Conservation (phyloP, 495 filamentous ascomycete genomes). For the Penicillium riverlandense region DNA sequence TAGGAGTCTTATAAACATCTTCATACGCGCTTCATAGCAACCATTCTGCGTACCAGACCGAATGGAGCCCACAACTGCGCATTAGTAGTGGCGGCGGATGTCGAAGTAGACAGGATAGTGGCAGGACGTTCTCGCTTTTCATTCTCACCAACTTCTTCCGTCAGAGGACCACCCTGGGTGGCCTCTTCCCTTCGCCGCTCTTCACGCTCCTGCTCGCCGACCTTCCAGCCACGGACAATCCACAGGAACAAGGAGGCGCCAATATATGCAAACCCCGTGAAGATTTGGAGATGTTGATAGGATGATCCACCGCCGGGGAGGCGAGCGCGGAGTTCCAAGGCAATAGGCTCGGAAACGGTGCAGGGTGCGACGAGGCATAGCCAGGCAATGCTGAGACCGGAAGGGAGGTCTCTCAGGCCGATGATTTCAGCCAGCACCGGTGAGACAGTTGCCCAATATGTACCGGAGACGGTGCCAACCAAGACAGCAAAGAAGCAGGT, state of each 20-base stretch:
- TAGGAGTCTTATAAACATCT: neutral
- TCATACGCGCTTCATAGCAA: constrained; percentile 28
- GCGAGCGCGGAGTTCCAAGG: constrained; percentile 52
- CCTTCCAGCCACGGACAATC: constrained; percentile 49
- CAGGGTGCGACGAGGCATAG: constrained; percentile 62
- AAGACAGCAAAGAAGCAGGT: constrained; percentile 66
- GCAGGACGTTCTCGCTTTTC: constrained; percentile 12
- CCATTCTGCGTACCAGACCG: constrained; percentile 24
- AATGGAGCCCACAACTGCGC: constrained; percentile 19
- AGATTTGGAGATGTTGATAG: constrained; percentile 60
- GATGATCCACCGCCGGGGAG: constrained; percentile 23
- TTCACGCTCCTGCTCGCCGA: constrained; percentile 44
- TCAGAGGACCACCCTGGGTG: constrained; percentile 5
- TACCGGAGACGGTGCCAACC: constrained; percentile 62
- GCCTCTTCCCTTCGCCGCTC: constrained; percentile 10
- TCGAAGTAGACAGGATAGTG: neutral
- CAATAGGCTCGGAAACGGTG: constrained; percentile 71
- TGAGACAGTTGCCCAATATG: constrained; percentile 62
- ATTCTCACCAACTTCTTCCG: neutral
- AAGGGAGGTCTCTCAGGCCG: constrained; percentile 62
- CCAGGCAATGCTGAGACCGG: constrained; percentile 71
- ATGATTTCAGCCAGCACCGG: constrained; percentile 76
- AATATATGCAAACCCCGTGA: constrained; percentile 60
- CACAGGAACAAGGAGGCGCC: constrained; percentile 46
- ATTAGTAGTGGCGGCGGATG: neutral